Percentiles rank a stretch among this genome's conserved stretches.
phyloP scores from a whole-genome alignment of 1,139 yeast genomes.

The Blastobotrys proliferans region DNA sequence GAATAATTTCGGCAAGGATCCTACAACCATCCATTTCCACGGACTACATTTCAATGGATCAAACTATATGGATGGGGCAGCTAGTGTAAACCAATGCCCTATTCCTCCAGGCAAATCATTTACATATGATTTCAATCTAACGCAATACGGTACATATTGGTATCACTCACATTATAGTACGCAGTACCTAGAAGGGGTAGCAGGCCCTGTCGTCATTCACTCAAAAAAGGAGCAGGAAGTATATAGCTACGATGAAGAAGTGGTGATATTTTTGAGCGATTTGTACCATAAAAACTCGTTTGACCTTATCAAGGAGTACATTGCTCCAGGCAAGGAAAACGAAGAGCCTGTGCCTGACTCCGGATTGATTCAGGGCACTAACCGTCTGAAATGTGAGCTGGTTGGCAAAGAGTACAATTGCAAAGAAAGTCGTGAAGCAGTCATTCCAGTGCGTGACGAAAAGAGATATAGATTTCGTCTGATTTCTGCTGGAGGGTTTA shows the following conservation, averaged over 20 bases:
- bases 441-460: slow-evolving; percentile 15
- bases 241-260: slow-evolving; percentile 63
- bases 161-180: slow-evolving; percentile 82
- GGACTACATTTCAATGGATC: slow-evolving; percentile 71
- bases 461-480: slow-evolving; percentile 28
- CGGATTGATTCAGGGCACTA: slow-evolving; percentile 39
- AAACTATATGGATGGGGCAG: slow-evolving; percentile 77
- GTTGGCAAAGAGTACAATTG: slow-evolving; percentile 37
- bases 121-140: slow-evolving; percentile 67
- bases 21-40: slow-evolving; percentile 78
- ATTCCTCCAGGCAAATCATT: slow-evolving; percentile 65
- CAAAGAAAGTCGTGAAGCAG: slow-evolving; percentile 13
- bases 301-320: slow-evolving; percentile 50
- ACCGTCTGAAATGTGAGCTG: slow-evolving; percentile 15
- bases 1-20: slow-evolving; percentile 56
- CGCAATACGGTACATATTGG: slow-evolving; percentile 80
- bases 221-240: slow-evolving; percentile 38
- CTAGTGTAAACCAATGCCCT: slow-evolving; percentile 77
- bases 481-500: slow-evolving; percentile 32
- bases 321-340: slow-evolving; percentile 72
- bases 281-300: slow-evolving; percentile 67
- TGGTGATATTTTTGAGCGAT: slow-evolving; percentile 58
- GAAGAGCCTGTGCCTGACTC: slow-evolving; percentile 82
- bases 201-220: slow-evolving; percentile 66
- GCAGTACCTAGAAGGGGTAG: slow-evolving; percentile 81